Evolutionary conservation across 352 stramenopile species (phyloP), one percentile per base, ranked within the genome.

Genomic region (Aphanomyces stellatus): DNA sequence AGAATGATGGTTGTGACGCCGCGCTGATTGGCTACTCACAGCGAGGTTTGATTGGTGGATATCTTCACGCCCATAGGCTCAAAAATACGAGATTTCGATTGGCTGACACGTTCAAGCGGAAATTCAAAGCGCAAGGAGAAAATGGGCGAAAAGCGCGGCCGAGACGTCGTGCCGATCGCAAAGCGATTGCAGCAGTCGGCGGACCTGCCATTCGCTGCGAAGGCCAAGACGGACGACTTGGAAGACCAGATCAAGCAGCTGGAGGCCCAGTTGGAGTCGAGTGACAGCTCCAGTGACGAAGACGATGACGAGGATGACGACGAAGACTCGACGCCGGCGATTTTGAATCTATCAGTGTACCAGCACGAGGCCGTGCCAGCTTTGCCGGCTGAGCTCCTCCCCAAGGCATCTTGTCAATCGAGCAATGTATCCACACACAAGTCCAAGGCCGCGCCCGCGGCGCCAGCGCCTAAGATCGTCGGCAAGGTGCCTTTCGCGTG

Each of bases 171-270:
- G 79, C 85, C 85, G 62, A 93, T 93, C 69, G 82, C 85, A 4
- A 93, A 93, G 74, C 79, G 82, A 3, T 72, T 93, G n/a, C 79
- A 80, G 69, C 82, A 90, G 71, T 93, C 82, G 22, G 85, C 74
- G 28, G 82, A 90, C 69, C 81, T 70, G 30, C 78, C 76, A 65
- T 64, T 93, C 43, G 59, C 27, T 30, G 51, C 57, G 0, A 11
- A 62, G 24, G 57, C 33, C 30, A 73, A 72, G 40, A 73, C 81
- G 11, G 80, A 91, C 17, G 79, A 91, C 64, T 75, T 93, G 19
- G 78, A 78, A 1, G 80, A 82, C 10, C 74, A 72, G 25, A 93
- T 93, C 63, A 81, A 79, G 42, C 76, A 74, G 24, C 77, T 93
- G 10, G 85, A 93, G 59, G 78, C 73, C 4, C 83, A 93, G 68